Percentiles rank a stretch among this genome's conserved stretches.
phyloP scores from a whole-genome alignment of 495 filamentous ascomycete species.

The Penicillium tannophilum region DNA sequence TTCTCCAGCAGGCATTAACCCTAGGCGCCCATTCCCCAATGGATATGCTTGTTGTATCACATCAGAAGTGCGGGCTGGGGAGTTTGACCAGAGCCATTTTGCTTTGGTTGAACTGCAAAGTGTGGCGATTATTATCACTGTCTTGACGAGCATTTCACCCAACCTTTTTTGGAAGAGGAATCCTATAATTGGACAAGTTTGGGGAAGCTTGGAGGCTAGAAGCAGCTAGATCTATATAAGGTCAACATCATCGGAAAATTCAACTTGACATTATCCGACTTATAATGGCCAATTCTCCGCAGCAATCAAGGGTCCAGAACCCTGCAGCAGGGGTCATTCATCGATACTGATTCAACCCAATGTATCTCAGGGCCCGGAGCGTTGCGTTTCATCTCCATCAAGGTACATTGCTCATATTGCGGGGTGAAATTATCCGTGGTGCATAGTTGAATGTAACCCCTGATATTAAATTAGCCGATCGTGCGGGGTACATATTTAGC shows the following conservation, averaged over 20 bases:
- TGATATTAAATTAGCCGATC: neutral
- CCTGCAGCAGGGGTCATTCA: too few species aligned
- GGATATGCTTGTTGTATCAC: slow-evolving; percentile 35
- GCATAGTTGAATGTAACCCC: neutral
- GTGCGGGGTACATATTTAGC: too few species aligned
- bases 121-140: neutral
- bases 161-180: too few species aligned
- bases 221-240: neutral
- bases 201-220: neutral
- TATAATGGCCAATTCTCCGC: neutral
- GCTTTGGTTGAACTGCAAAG: neutral
- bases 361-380: neutral
- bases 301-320: neutral
- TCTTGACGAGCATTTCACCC: neutral
- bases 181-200: neutral
- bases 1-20: slow-evolving; percentile 41
- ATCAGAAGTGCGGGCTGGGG: slow-evolving; percentile 21
- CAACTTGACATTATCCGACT: neutral
- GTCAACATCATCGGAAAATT: neutral
- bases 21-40: slow-evolving; percentile 41
- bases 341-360: neutral
- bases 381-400: neutral
- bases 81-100: slow-evolving; percentile 24
- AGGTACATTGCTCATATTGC: neutral
- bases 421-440: neutral